Evolutionary conservation across 257 asterid genomes (phyloP).

Genomic region (Salvia hispanica): DNA sequence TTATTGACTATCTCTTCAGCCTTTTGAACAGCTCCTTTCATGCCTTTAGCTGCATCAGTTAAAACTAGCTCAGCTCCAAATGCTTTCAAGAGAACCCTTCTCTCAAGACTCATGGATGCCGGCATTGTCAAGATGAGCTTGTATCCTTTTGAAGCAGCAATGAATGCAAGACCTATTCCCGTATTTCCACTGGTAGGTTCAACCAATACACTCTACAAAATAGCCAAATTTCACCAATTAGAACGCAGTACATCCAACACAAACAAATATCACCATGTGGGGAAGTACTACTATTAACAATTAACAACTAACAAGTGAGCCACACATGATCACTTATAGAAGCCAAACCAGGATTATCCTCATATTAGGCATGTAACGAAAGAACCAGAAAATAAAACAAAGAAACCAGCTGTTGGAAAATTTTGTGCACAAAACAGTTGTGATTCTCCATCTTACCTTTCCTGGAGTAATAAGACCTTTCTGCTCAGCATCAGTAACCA

Average conservation of each 20-base stretch:
- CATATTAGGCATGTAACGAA: constrained; percentile 5
- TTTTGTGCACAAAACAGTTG: background rate
- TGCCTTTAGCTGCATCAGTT: constrained; percentile 91
- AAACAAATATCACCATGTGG: background rate
- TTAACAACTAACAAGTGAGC: constrained; percentile 7
- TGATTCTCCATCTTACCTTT: constrained; percentile 56
- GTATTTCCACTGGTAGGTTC: constrained; percentile 99
- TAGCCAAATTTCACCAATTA: constrained; percentile 22
- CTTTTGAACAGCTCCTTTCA: constrained; percentile 93
- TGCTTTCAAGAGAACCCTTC: constrained; percentile 96
- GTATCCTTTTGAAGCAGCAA: constrained; percentile 97
- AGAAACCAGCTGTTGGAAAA: constrained; percentile 14
- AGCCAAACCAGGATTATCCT: constrained; percentile 13
- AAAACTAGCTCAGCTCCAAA: constrained; percentile 96
- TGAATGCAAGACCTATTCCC: constrained; percentile 96
- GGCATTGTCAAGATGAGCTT: constrained; percentile 99
- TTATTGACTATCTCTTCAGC: constrained; percentile 81
- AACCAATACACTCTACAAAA: constrained; percentile 79
- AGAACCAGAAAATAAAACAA: constrained; percentile 1
- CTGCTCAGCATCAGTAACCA: constrained; percentile 91
- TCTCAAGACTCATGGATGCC: constrained; percentile 99
- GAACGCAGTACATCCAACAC: constrained; percentile 5
- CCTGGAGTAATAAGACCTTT: constrained; percentile 89
- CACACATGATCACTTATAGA: background rate
- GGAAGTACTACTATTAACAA: no score